Evolutionary conservation across 2,329 filamentous ascomycete genomes (phyloP), one percentile per base, ranked within the genome.

Genomic region (Cladorrhinum sp.): DNA sequence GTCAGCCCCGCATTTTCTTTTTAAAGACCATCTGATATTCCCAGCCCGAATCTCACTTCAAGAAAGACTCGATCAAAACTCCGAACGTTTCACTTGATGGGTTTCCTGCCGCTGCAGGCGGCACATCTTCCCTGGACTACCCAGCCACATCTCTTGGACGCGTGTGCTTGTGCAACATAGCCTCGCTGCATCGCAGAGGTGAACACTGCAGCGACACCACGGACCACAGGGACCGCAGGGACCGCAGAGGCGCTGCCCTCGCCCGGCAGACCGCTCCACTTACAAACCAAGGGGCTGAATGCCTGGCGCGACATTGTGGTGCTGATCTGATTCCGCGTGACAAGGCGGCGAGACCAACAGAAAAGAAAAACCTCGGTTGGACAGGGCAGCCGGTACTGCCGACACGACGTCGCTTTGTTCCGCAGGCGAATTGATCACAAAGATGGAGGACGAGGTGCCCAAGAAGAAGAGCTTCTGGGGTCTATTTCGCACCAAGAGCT

Each of bases 401-500:
- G 42, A 55, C 53, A 42, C 55, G n/a, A 49, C 28, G 39, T 57
- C 23, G 55, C 55, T 33, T 57, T 48, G 42, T 42, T 39, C 24
- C 55, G 52, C 33, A 39, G 20, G 56, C 20, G 57, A 42, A 33
- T 46, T 42, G 14, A 36, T 36, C 14, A 36, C 33, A 39, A 46
- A 57, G 23, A 58, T 62, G 55, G 50, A 42, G 12, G 50, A 42
- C 20, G 60, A 62, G 26, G 71, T 67, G 39, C 57, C 65, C 28
- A 73, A 66, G 57, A 79, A 78, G 72, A 79, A 76, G 66, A 73
- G 77, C 54, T 79, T 83, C 63, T 80, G 77, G 78, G 74, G 75
- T 62, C 72, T 86, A 59, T 76, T 85, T 66, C 78, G 81, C 64
- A 78, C 74, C 63, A 76, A 76, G 62, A 81, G 78, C 70, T 73